Conservation (phyloP, 257 asterid genomes). For the Capsicum chinense region DNA sequence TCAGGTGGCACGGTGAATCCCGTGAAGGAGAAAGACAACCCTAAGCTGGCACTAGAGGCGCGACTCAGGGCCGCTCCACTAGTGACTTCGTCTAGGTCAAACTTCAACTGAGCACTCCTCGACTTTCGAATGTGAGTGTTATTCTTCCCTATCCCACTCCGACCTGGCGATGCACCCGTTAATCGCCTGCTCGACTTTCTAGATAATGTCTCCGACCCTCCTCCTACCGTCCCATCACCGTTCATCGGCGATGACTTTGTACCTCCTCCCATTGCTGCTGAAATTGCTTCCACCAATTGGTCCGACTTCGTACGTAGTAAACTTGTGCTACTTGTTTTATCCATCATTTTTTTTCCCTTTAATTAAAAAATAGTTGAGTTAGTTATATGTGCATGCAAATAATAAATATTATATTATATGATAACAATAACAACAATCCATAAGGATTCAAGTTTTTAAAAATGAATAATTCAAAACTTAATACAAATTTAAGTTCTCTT, state of each 20-base stretch:
- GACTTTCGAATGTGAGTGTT: constrained; percentile 78
- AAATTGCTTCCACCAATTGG: constrained; percentile 76
- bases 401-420: too few relatives aligned
- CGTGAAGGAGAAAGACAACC: constrained; percentile 84
- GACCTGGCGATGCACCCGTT: constrained; percentile 62
- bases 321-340: constrained; percentile 47
- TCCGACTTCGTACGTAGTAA: constrained; percentile 84
- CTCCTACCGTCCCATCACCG: constrained; percentile 18
- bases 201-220: constrained; percentile 47
- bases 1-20: constrained; percentile 89
- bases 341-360: constrained; percentile 41
- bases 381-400: background rate
- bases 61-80: constrained; percentile 96
- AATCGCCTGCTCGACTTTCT: constrained; percentile 72
- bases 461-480: too few relatives aligned
- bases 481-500: too few relatives aligned
- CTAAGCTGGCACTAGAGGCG: constrained; percentile 96
- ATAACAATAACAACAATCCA: too few relatives aligned
- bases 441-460: too few relatives aligned
- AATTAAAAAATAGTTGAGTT: background rate
- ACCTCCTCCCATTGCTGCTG: constrained; percentile 68
- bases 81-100: constrained; percentile 79
- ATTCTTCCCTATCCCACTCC: constrained; percentile 47
- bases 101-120: constrained; percentile 88
- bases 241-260: constrained; percentile 51